phyloP scores from a whole-genome alignment of 139 green algal species.

The Zygnema circumcarinatum region DNA sequence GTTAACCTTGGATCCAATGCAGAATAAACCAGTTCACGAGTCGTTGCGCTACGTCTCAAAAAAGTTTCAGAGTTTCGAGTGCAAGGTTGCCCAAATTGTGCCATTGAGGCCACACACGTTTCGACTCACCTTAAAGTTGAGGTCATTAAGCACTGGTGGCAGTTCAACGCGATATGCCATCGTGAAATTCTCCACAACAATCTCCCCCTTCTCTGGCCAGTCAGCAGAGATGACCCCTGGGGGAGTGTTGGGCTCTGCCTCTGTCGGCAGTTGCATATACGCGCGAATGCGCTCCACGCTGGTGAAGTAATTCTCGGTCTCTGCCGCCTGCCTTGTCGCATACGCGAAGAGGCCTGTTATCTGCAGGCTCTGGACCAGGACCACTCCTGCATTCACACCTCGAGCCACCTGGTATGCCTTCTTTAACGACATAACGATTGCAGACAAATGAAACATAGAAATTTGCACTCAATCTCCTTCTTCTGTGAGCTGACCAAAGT shows the following conservation, averaged over 20 bases:
- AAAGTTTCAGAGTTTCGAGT: no score
- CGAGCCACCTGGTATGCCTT: no score
- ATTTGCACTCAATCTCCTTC: no score
- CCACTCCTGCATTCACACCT: constrained; percentile 47
- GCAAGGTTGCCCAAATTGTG: no score
- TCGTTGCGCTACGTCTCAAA: no score
- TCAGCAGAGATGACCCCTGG: constrained; percentile 3
- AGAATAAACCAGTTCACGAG: no score
- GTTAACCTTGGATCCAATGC: no score
- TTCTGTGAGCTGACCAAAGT: no score
- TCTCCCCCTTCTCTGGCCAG: constrained; percentile 63
- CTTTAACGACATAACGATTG: no score
- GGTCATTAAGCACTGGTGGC: constrained; percentile 80
- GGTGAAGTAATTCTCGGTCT: constrained; percentile 88
- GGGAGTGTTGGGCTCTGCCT: constrained; percentile 15
- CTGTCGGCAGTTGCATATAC: constrained; percentile 68
- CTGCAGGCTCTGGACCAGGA: constrained; percentile 43
- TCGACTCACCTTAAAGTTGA: constrained; percentile 68
- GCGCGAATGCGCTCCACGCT: constrained; percentile 87
- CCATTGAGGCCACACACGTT: no score
- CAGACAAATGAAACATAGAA: no score
- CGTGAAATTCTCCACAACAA: constrained; percentile 72
- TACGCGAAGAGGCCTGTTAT: constrained; percentile 50
- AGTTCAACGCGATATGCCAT: constrained; percentile 87
- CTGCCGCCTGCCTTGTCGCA: constrained; percentile 31